Evolutionary conservation across 768 basidiomycete genomes (phyloP).

Genomic region (Udeniomyces megalosporus): DNA sequence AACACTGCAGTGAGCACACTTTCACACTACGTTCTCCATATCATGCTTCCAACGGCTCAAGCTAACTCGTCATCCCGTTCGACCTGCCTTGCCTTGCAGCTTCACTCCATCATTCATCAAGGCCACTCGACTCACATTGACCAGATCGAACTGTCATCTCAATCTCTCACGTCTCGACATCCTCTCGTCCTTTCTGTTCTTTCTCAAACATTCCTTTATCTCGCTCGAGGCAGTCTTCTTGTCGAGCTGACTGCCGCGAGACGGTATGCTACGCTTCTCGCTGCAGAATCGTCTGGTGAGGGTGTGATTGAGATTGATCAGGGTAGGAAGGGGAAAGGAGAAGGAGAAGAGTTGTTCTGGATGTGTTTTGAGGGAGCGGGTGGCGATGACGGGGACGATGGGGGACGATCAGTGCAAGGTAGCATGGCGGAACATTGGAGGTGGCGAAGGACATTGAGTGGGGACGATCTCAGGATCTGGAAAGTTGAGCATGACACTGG

Average conservation of each 20-base stretch:
- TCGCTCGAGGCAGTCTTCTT: neutral
- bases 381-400: no score
- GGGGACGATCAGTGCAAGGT: no score
- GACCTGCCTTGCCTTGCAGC: neutral
- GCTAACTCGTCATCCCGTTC: no score
- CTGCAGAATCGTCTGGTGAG: neutral
- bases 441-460: neutral
- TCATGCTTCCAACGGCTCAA: no score
- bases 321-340: neutral
- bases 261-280: neutral
- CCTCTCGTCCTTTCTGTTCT: conserved; percentile 6
- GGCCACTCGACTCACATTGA: neutral
- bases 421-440: neutral
- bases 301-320: neutral
- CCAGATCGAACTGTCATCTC: neutral
- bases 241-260: neutral
- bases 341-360: neutral
- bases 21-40: no score
- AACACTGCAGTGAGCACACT: neutral
- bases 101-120: neutral
- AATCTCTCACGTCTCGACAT: conserved; percentile 3
- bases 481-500: neutral
- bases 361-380: conserved; percentile 3
- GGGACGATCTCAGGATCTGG: neutral
- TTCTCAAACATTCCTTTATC: conserved; percentile 5